These are phyloP conservation scores for Marvania coccoides DNA, from an alignment of 139 green algal genomes.

Conservation along the genomic window DNA sequence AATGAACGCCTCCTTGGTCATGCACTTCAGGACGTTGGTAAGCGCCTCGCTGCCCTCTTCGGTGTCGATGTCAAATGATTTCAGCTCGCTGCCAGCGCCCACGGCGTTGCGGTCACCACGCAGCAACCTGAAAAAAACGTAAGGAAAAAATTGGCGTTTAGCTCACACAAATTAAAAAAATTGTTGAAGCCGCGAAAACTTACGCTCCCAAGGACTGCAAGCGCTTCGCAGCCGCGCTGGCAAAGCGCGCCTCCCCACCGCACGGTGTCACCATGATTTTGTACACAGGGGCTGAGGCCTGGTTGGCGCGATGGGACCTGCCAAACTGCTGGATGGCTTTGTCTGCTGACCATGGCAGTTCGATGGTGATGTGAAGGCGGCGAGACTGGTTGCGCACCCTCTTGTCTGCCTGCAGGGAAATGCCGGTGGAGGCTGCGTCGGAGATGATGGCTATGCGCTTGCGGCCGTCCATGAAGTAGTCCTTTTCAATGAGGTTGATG, in stretches of 20 bases:
- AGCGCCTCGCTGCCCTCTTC: not conserved
- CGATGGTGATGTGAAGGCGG: constrained; percentile 78
- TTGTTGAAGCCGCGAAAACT: constrained; percentile 73
- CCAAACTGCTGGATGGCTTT: constrained; percentile 92
- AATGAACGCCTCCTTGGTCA: too few species aligned
- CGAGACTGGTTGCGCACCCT: constrained; percentile 40
- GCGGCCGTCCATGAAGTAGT: constrained; percentile 34
- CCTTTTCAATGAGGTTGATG: constrained; percentile 23
- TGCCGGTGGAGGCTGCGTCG: constrained; percentile 73
- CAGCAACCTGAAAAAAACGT: too few species aligned
- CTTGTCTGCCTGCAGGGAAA: constrained; percentile 48
- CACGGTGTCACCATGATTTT: constrained; percentile 66
- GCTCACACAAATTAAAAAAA: too few species aligned
- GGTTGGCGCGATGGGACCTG: constrained; percentile 33
- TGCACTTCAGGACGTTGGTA: not conserved
- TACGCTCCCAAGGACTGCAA: constrained; percentile 78
- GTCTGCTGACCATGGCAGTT: constrained; percentile 86
- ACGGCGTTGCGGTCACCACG: constrained; percentile 28
- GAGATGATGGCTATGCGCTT: constrained; percentile 91
- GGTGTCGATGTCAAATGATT: constrained; percentile 19
- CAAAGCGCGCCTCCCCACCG: constrained; percentile 83
- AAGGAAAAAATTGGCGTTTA: too few species aligned
- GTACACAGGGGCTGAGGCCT: constrained; percentile 41
- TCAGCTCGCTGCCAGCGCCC: constrained; percentile 25
- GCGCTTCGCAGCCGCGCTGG: constrained; percentile 65